Evolutionary conservation across 2,329 filamentous ascomycete species (phyloP), one percentile per base, ranked within the genome.

Genomic region (Seiridium cupressi): DNA sequence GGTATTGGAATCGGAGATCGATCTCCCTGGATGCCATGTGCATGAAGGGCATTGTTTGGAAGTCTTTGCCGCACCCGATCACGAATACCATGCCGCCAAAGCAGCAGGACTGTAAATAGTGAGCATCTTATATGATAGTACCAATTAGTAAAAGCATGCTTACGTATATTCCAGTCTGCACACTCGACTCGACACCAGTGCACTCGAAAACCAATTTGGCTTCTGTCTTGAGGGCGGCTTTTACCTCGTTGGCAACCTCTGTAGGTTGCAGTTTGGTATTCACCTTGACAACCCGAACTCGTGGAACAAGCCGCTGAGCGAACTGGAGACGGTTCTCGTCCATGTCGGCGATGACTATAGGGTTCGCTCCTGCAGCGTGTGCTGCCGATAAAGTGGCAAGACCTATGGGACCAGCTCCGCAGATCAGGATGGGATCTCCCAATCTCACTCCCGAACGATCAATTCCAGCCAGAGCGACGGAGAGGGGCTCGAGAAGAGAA

Each of bases 401-500:
- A 0, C 74, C 73, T 53, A 78, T 75, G 3, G 74, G 72, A 7
- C 73, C 69, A 35, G 74, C 72, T 13, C 74, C 71, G 59, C 71
- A 68, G 55, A 75, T 73, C 61, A 75, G 63, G 4, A 78, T 63
- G 8, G 70, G 66, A 55, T 79, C 69, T 0, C 79, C 79, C 0
- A 78, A 66, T 31, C 68, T 67, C 2, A 81, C 61, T 1, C 69
- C 72, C 1, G 74, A 72, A 5, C 74, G 70, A 26, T 79, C 70
- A 6, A 79, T 72, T 0, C 74, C 72, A 35, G 81, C 78, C 1
- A 83, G 72, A 3, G 79, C 80, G 3, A 81, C 77, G 13, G 74
- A 73, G 8, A 82, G 67, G 5, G 81, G 80, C 68, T 83, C 81
- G 8, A 82, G 73, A 4, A 83, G 69, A 0, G 75, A 75, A 0